Percentiles rank a stretch among this genome's conserved stretches.
phyloP scores from a whole-genome alignment of 352 stramenopile genomes.

The Globisporangium mamillatum region DNA sequence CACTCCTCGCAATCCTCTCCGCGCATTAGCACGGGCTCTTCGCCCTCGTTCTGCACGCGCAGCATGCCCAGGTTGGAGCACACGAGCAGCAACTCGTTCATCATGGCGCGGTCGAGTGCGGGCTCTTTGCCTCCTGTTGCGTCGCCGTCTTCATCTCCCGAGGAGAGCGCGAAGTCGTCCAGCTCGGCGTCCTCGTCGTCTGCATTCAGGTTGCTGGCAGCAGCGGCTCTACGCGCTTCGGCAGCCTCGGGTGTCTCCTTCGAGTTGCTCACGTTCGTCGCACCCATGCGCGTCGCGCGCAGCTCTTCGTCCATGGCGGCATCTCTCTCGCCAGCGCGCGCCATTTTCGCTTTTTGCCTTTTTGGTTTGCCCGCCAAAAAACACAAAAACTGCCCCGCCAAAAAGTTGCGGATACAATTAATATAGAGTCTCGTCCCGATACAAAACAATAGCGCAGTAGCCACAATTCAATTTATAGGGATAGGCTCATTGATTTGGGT shows the following conservation, averaged over 20 bases:
- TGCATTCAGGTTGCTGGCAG: slow-evolving; percentile 16
- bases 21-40: slow-evolving; percentile 67
- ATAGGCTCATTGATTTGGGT: not conserved
- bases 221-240: slow-evolving; percentile 12
- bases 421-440: not conserved
- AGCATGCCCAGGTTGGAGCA: slow-evolving; percentile 87
- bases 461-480: not conserved
- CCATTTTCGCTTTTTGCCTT: slow-evolving; percentile 2
- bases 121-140: slow-evolving; percentile 24
- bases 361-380: slow-evolving; percentile 3
- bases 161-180: slow-evolving; percentile 58
- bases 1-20: slow-evolving; percentile 82
- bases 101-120: slow-evolving; percentile 69
- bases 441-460: not conserved
- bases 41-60: slow-evolving; percentile 51
- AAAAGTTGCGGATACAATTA: not conserved
- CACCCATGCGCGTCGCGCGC: slow-evolving; percentile 5
- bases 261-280: slow-evolving; percentile 10
- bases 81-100: slow-evolving; percentile 86
- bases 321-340: slow-evolving; percentile 3
- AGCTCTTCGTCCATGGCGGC: slow-evolving; percentile 2
- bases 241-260: slow-evolving; percentile 13
- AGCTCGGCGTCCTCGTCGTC: slow-evolving; percentile 25
- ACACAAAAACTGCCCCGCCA: not conserved
- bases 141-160: slow-evolving; percentile 39